Evolutionary conservation across 73 alveolate species (phyloP).

Genomic region (Paramecium bursaria): DNA sequence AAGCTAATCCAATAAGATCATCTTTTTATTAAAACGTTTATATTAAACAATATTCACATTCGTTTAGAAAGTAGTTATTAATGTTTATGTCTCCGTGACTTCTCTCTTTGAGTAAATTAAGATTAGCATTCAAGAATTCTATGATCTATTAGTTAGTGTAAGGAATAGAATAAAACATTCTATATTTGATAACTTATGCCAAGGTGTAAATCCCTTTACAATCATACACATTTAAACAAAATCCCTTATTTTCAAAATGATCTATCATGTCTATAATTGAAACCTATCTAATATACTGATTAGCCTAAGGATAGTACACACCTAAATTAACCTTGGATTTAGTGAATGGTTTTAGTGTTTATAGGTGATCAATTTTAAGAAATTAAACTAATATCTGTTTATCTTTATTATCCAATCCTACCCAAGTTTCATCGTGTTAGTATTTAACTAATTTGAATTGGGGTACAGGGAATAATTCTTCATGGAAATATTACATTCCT

Average conservation of each 20-base stretch:
- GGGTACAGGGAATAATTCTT: background rate
- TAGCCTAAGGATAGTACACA: constrained; percentile 7
- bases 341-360: background rate
- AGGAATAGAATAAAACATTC: background rate
- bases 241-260: constrained; percentile 31
- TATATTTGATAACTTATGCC: background rate
- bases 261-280: constrained; percentile 4
- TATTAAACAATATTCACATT: constrained; percentile 17
- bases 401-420: background rate
- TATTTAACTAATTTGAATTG: background rate
- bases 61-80: background rate
- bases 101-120: background rate
- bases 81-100: background rate
- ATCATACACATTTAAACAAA: background rate
- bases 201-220: background rate
- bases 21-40: background rate
- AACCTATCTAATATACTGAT: background rate
- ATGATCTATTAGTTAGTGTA: background rate
- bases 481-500: background rate
- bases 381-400: constrained; percentile 20
- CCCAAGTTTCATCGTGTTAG: constrained; percentile 1
- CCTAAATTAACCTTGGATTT: constrained; percentile 18
- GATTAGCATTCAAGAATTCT: constrained; percentile 8
- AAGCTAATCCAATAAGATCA: background rate
- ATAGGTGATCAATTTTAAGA: constrained; percentile 18